phyloP scores from a whole-genome alignment of 2,329 filamentous ascomycete species.

The Fusarium odoratissimum region DNA sequence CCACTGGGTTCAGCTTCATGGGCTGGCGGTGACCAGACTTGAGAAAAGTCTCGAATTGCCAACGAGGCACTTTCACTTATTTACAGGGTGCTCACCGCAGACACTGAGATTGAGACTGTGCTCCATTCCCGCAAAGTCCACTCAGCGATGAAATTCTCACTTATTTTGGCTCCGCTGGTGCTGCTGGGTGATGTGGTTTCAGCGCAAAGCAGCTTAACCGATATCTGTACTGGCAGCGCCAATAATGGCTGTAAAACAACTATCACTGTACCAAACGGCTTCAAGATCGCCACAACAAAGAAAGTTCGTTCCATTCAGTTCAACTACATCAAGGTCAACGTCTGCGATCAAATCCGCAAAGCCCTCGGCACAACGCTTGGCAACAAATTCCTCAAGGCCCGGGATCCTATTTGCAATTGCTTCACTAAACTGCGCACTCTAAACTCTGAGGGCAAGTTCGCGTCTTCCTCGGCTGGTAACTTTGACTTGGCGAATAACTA shows the following conservation, averaged over 20 bases:
- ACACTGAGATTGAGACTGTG: background rate
- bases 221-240: background rate
- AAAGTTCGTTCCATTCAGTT: background rate
- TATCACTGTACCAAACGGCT: background rate
- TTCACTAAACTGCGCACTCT: background rate
- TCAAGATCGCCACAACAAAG: background rate
- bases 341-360: background rate
- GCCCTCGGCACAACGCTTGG: background rate
- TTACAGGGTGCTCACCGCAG: background rate
- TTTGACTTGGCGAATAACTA: background rate
- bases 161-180: background rate
- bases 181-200: background rate
- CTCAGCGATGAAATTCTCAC: background rate
- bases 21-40: background rate
- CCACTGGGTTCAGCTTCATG: background rate
- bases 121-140: background rate
- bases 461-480: background rate
- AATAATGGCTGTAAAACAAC: background rate
- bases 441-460: background rate
- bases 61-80: background rate
- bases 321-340: background rate
- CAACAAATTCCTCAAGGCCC: background rate
- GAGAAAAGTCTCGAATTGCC: background rate
- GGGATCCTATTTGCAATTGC: background rate
- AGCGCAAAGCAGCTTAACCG: background rate